Conservation (phyloP, 371 early-diverging fungal genomes). For the Blakeslea trispora region DNA sequence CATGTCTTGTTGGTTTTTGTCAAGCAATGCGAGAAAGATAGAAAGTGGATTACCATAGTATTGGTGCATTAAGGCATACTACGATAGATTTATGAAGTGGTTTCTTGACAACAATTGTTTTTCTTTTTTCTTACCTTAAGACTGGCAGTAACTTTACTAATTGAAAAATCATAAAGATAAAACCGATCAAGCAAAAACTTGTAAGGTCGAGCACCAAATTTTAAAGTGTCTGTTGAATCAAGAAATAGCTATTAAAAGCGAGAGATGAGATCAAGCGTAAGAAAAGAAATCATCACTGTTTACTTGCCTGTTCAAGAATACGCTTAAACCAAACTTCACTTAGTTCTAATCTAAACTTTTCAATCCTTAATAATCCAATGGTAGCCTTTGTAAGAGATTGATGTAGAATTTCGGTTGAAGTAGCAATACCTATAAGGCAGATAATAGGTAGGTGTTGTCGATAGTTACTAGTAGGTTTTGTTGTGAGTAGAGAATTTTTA, state of each 20-base stretch:
- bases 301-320: slow-evolving; percentile 65
- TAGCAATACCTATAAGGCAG: slow-evolving; percentile 84
- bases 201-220: slow-evolving; percentile 71
- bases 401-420: slow-evolving; percentile 79
- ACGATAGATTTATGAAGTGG: too few species aligned
- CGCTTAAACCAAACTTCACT: slow-evolving; percentile 76
- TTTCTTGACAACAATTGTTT: too few species aligned
- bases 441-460: slow-evolving; percentile 72
- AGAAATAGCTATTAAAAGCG: slow-evolving; percentile 55
- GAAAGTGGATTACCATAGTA: slow-evolving; percentile 87
- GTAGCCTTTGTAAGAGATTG: slow-evolving; percentile 75
- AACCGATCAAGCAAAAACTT: slow-evolving; percentile 79
- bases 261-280: neutral
- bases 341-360: slow-evolving; percentile 77
- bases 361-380: slow-evolving; percentile 70
- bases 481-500: neutral
- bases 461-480: slow-evolving; percentile 58
- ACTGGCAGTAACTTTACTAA: slow-evolving; percentile 68
- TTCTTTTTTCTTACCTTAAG: slow-evolving; percentile 56
- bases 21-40: slow-evolving; percentile 52
- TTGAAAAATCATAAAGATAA: slow-evolving; percentile 76
- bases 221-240: slow-evolving; percentile 48
- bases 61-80: slow-evolving; percentile 88
- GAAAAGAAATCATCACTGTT: neutral
- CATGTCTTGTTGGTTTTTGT: slow-evolving; percentile 26